Evolutionary conservation across 2,329 filamentous ascomycete species (phyloP).

Genomic region (Lanzia echinophila): DNA sequence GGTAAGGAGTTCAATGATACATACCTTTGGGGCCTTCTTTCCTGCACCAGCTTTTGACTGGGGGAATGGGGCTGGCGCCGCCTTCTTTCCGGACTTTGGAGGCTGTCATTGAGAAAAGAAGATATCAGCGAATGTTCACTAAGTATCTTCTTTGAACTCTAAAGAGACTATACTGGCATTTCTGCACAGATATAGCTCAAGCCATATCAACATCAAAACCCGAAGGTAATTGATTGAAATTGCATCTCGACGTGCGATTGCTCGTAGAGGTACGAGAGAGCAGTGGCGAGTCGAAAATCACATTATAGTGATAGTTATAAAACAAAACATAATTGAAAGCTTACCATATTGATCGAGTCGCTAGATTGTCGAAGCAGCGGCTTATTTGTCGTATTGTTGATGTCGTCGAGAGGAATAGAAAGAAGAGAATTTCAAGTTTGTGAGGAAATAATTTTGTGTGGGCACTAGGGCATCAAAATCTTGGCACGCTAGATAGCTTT

Average conservation of each 20-base stretch:
- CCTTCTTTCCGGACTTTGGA: slow-evolving; percentile 96
- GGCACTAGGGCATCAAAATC: slow-evolving; percentile 18
- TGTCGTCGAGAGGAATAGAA: slow-evolving; percentile 20
- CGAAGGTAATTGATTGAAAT: slow-evolving; percentile 27
- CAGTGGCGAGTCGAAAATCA: slow-evolving; percentile 28
- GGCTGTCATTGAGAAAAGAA: slow-evolving; percentile 99
- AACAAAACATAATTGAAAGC: slow-evolving; percentile 36
- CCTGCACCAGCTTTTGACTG: slow-evolving; percentile 76
- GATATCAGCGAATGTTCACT: slow-evolving; percentile 83
- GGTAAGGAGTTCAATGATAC: slow-evolving; percentile 32
- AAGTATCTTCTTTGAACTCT: slow-evolving; percentile 87
- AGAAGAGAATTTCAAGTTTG: slow-evolving; percentile 19
- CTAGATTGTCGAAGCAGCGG: slow-evolving; percentile 37
- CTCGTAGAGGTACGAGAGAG: slow-evolving; percentile 35
- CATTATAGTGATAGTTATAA: slow-evolving; percentile 19
- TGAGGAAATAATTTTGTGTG: slow-evolving; percentile 10
- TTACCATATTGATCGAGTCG: slow-evolving; percentile 54
- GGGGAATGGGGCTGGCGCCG: slow-evolving; percentile 93
- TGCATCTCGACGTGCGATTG: slow-evolving; percentile 33
- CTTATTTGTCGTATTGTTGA: slow-evolving; percentile 14
- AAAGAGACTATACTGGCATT: slow-evolving; percentile 56
- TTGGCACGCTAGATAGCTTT: slow-evolving; percentile 15
- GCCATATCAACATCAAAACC: slow-evolving; percentile 53
- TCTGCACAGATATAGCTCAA: slow-evolving; percentile 46
- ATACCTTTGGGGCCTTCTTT: slow-evolving; percentile 96